These are phyloP conservation scores for Penicillium sp. DNA, from an alignment of 2,329 filamentous ascomycete genomes.

Conservation along the genomic window DNA sequence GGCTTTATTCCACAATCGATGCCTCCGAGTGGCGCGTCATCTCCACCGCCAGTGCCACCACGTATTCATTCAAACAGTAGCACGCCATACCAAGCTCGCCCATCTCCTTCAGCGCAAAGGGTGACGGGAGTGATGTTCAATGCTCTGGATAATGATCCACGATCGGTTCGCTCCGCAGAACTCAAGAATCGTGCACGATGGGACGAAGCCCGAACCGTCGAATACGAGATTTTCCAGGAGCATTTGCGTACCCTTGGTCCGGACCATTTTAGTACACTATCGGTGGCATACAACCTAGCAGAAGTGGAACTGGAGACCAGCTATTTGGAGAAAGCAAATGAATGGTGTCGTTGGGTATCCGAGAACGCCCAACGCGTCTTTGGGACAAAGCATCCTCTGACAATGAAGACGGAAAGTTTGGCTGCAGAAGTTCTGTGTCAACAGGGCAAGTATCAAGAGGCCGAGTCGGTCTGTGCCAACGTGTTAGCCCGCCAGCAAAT, in stretches of 20 bases:
- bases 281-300: slow-evolving; percentile 28
- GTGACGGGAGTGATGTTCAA: slow-evolving; percentile 22
- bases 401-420: slow-evolving; percentile 31
- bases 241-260: slow-evolving; percentile 27
- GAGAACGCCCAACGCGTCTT: slow-evolving; percentile 28
- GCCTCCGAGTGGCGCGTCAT: slow-evolving; percentile 4
- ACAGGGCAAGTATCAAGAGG: slow-evolving; percentile 27
- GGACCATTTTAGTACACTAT: slow-evolving; percentile 30
- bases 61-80: slow-evolving; percentile 31
- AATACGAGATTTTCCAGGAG: slow-evolving; percentile 33
- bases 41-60: slow-evolving; percentile 27
- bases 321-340: slow-evolving; percentile 26
- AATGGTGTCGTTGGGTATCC: slow-evolving; percentile 34
- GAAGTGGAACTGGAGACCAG: slow-evolving; percentile 27
- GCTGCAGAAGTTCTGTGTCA: slow-evolving; percentile 28
- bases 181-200: slow-evolving; percentile 28
- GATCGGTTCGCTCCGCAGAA: slow-evolving; percentile 27
- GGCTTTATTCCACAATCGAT: slow-evolving; percentile 29
- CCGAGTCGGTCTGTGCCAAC: slow-evolving; percentile 32
- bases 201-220: slow-evolving; percentile 29
- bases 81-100: slow-evolving; percentile 20
- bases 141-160: slow-evolving; percentile 27
- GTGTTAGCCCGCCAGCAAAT: slow-evolving; percentile 34
- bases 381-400: slow-evolving; percentile 25
- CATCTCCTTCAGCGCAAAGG: slow-evolving; percentile 9